These are phyloP conservation scores for Blastobotrys illinoisensis DNA, from an alignment of 1,139 yeast genomes.

Conservation along the genomic window DNA sequence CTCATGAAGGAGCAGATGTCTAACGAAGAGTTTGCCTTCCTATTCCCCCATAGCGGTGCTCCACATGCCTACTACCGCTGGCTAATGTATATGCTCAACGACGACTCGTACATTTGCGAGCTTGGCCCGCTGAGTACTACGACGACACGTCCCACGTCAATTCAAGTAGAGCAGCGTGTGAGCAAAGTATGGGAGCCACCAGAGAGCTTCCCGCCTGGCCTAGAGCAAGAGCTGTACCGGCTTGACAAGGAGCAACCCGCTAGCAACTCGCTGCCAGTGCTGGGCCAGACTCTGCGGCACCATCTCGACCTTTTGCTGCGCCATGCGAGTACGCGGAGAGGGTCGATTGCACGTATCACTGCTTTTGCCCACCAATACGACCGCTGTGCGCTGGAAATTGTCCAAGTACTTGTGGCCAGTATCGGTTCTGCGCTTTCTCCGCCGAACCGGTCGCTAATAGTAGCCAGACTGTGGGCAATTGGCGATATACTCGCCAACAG, in stretches of 20 bases:
- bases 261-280: background rate
- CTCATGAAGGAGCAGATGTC: conserved; percentile 23
- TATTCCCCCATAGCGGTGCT: conserved; percentile 18
- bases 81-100: conserved; percentile 17
- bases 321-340: conserved; percentile 25
- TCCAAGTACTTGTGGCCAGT: conserved; percentile 17
- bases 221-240: background rate
- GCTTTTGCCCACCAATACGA: conserved; percentile 29
- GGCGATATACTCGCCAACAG: conserved; percentile 27
- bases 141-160: background rate
- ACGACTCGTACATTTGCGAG: conserved; percentile 3
- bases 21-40: conserved; percentile 25
- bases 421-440: background rate
- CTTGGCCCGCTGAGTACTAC: conserved; percentile 6
- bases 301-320: conserved; percentile 24
- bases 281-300: conserved; percentile 10
- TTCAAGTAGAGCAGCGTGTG: background rate
- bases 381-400: conserved; percentile 23
- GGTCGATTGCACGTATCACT: conserved; percentile 29
- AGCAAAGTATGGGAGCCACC: background rate
- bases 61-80: conserved; percentile 25
- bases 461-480: conserved; percentile 27
- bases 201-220: background rate
- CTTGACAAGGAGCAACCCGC: background rate
- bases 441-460: background rate